Evolutionary conservation across 495 filamentous ascomycete genomes (phyloP), one percentile per base, ranked within the genome.

Genomic region (Aspergillus heteromorphus): DNA sequence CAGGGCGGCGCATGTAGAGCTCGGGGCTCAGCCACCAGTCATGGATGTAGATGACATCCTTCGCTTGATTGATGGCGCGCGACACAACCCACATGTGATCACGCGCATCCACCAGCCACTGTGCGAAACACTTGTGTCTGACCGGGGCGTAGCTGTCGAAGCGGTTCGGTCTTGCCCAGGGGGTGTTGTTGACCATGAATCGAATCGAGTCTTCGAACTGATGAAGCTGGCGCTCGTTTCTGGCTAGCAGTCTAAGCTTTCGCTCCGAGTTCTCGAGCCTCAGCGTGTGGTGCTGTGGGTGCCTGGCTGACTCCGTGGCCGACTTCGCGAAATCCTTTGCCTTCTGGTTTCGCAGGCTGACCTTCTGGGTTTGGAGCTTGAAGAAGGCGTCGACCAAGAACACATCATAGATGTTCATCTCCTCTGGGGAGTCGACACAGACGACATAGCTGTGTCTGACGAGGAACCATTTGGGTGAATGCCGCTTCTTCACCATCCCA

Each of bases 11-110:
- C 85, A 99, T 87, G 71, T 99, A 99, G 21, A 99, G 71, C 69
- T 99, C 93, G 5, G 93, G 93, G 60, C 89, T 96, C 51, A 99
- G 66, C 93, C 93, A 99, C 93, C 93, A 99, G 67, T 97, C 93
- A 67, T 99, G 93, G 48, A 99, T 99, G 69, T 97, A 97, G 55
- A 99, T 91, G 34, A 99, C 93, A 75, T 99, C 95, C 64, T 89
- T 89, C 10, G 93, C 93, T 84, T 96, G 96, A 67, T 87, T 96
- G 68, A 99, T 97, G 2, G 93, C 93, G 48, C 93, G 83, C 6
- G 91, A 96, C 6, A 97, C 92, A 61, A 96, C 92, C 93, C 93
- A 99, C 92, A 97, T 97, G 71, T 97, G 92, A 64, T 99, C 93
- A 47, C 93, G 82, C 13, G 89, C 93, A 70, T 99, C 93, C 2